Base-by-base conservation (phyloP, 75 land plant species). In the Isoetes taiwanensis region DNA sequence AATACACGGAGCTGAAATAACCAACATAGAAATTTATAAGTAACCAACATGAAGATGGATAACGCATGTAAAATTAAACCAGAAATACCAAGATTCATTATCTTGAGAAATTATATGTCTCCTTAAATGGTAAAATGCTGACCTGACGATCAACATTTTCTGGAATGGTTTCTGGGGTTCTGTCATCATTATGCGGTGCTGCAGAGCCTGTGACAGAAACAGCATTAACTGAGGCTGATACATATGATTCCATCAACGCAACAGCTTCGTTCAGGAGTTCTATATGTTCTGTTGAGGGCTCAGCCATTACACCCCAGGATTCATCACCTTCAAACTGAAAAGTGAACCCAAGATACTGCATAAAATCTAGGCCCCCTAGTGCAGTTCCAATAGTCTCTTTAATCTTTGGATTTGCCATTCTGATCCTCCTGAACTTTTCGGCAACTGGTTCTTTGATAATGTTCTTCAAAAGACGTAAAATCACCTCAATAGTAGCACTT, bases 361-460 rank as follows among this genome's bases (percentile, higher is more conserved):
- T 43, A 43, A 87, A 42, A 67, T 87, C 85, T 23, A 84, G 67
- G 0, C 85, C 84, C 3, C 94, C 94, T 3, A 56, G 50, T 24
- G 68, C 81, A 0, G 65, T 72, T 2, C 78, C 76, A 35, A 87
- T 37, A 3, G 79, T 83, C 43, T 84, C 85, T 42, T 69, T 71
- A 0, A 87, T 84, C 60, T 72, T 87, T 2, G 81, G 82, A 61
- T 87, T 87, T 21, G 74, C 65, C 79, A 87, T 69, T 30, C 94
- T 52, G 24, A 87, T 52, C 52, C 63, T 73, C 58, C 94, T 52
- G 56, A 80, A 87, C 67, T 84, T 87, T 0, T 56, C 66, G 63
- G 72, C 74, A 10, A 54, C 66, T 9, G 94, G 90, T 4, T 80
- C 89, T 58, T 32, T 65, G 0, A 63, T 74, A n/a, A 87, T 59